Evolutionary conservation across 768 basidiomycete species (phyloP), one percentile per base, ranked within the genome.

Genomic region (Tulasnella sp.): DNA sequence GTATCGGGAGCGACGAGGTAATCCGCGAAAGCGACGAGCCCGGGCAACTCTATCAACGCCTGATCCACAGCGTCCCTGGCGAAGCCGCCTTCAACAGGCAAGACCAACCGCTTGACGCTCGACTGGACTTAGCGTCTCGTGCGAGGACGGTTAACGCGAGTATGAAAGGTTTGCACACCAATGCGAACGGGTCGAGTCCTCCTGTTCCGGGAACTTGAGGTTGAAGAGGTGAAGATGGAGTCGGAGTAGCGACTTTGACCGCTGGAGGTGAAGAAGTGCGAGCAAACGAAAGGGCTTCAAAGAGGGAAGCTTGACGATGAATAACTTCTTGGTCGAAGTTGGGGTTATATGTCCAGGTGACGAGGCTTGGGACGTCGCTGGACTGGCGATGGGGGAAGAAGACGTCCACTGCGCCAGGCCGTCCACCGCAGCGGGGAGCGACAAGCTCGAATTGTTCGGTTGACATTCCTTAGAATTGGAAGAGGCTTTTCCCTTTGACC

Each of bases 31-130:
- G 87, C 85, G 24, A 86, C 86, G 21, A 95, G 84, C 31, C 90
- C 88, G 81, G 87, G 85, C 38, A 95, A 85, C 21, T 90, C 92
- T 76, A 88, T 89, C 82, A 92, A 91, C 1, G 92, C 94, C 82
- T 94, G 94, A 77, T 92, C 91, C 16, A 95, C 93, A 6, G 93
- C 94, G 83, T 95, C 94, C 56, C 88, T 88, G n/a, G 94, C 94
- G 14, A 93, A 84, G 36, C 71, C 81, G 27, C 87, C 87, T n/a
- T 85, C 85, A 19, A 81, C 83, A 42, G 94, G 93, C 12, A 90
- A 88, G 31, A 94, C 92, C 46, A 95, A 87, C 36, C 85, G 84
- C 71, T 84, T 86, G 68, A 95, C 86, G 38, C 93, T 86, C 68
- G 92, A 90, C 83, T 86, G 90, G 88, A 88, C 38, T 89, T 89